These are phyloP conservation scores for Brasilioporus rufonigricans DNA, from an alignment of 768 basidiomycete species.

Conservation along the genomic window DNA sequence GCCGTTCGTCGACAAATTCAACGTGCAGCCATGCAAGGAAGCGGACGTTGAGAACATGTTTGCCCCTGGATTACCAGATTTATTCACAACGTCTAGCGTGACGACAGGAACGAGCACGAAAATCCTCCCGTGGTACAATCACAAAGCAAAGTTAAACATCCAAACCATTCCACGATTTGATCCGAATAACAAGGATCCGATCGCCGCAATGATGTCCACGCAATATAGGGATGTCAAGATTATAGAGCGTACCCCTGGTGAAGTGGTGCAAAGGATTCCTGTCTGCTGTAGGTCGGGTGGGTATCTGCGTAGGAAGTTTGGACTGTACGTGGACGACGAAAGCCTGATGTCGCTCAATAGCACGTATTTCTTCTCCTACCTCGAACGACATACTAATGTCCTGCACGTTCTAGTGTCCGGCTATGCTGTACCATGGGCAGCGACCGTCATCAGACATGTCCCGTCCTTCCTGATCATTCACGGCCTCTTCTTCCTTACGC, in stretches of 20 bases:
- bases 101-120: slow-evolving; percentile 16
- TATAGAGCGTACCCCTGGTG: slow-evolving; percentile 3
- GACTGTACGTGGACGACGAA: slow-evolving; percentile 12
- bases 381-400: not conserved
- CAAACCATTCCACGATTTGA: not conserved
- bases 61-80: slow-evolving; percentile 18
- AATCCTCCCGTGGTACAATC: slow-evolving; percentile 10
- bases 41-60: slow-evolving; percentile 17
- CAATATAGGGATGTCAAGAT: slow-evolving; percentile 4
- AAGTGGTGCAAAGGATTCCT: slow-evolving; percentile 8
- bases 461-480: slow-evolving; percentile 21
- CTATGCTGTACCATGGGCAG: slow-evolving; percentile 14
- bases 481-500: slow-evolving; percentile 19
- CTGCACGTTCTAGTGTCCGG: slow-evolving; percentile 8
- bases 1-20: slow-evolving; percentile 15
- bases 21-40: slow-evolving; percentile 17
- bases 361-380: not conserved
- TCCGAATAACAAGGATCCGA: not conserved
- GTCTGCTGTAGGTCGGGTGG: slow-evolving; percentile 1
- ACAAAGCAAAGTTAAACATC: not conserved
- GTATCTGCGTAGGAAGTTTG: slow-evolving; percentile 2
- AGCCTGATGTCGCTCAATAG: not conserved
- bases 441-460: slow-evolving; percentile 8
- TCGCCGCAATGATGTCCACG: not conserved
- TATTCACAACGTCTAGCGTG: slow-evolving; percentile 8